phyloP scores from a whole-genome alignment of 805 yeast species.

The Maudiozyma saulgeensis region DNA sequence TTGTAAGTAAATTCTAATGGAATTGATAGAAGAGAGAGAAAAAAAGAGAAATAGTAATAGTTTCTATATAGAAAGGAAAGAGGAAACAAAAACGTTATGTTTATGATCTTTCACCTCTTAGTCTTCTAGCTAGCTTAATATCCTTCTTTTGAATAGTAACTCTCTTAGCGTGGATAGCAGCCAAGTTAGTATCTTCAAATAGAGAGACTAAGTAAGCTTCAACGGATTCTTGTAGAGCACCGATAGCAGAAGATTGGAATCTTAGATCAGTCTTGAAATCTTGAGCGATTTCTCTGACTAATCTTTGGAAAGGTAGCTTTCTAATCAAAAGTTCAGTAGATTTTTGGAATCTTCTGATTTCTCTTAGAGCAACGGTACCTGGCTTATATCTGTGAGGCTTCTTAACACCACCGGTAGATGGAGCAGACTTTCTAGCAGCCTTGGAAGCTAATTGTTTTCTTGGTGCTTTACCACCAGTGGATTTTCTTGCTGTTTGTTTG shows the following conservation, averaged over 20 bases:
- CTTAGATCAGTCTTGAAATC: constrained; percentile 87
- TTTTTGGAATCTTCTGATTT: constrained; percentile 94
- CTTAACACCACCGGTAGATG: constrained; percentile 86
- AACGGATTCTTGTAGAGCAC: constrained; percentile 95
- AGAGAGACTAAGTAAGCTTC: constrained; percentile 94
- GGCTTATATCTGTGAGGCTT: constrained; percentile 94
- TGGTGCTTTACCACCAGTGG: constrained; percentile 94
- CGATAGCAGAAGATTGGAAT: constrained; percentile 94
- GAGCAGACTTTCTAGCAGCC: constrained; percentile 88
- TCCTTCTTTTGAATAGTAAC: constrained; percentile 98
- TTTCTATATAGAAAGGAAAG: background rate
- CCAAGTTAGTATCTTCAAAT: constrained; percentile 95
- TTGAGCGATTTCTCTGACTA: constrained; percentile 91
- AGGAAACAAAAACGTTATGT: background rate
- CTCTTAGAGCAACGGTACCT: constrained; percentile 93
- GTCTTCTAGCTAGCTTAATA: constrained; percentile 93
- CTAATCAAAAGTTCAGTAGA: constrained; percentile 89
- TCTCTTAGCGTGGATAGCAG: constrained; percentile 98
- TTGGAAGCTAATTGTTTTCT: constrained; percentile 86
- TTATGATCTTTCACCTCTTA: constrained; percentile 90
- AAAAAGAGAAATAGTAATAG: background rate
- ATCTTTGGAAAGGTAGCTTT: constrained; percentile 94
- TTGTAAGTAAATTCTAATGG: background rate
- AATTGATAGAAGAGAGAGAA: background rate
- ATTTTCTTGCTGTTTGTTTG: constrained; percentile 87